phyloP scores from a whole-genome alignment of 2,329 filamentous ascomycete species.

The Epichloe elymi region DNA sequence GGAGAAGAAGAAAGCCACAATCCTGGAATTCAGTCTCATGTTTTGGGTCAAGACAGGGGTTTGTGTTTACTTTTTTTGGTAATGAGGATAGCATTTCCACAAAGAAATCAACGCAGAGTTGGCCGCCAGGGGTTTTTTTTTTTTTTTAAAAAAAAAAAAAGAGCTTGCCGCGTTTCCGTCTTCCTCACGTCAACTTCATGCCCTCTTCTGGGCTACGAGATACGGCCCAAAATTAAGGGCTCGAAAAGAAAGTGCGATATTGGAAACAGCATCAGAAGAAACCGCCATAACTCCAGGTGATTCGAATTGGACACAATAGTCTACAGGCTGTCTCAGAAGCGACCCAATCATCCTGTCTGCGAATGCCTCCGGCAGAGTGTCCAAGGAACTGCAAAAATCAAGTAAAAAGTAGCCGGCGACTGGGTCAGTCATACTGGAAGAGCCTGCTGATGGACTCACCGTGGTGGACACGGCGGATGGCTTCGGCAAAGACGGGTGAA shows the following conservation, averaged over 20 bases:
- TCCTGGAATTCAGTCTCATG: not conserved
- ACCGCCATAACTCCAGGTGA: not conserved
- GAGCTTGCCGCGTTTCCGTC: not conserved
- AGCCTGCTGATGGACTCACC: constrained; percentile 95
- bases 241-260: not conserved
- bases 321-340: not conserved
- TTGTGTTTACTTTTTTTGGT: not conserved
- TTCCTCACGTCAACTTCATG: not conserved
- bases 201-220: not conserved
- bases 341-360: not conserved
- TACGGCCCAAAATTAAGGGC: not conserved
- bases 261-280: too few relatives aligned
- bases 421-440: constrained; percentile 37
- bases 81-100: not conserved
- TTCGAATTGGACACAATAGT: not conserved
- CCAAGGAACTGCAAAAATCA: not conserved
- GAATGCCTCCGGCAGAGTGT: not conserved
- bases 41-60: not conserved
- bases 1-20: not conserved
- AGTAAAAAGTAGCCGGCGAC: not conserved
- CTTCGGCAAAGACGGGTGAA: constrained; percentile 83
- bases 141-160: not conserved
- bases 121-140: not conserved
- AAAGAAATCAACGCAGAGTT: not conserved
- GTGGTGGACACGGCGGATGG: constrained; percentile 90